Base-by-base conservation (phyloP, 2,329 filamentous ascomycete genomes). In the Xylaria sp. region DNA sequence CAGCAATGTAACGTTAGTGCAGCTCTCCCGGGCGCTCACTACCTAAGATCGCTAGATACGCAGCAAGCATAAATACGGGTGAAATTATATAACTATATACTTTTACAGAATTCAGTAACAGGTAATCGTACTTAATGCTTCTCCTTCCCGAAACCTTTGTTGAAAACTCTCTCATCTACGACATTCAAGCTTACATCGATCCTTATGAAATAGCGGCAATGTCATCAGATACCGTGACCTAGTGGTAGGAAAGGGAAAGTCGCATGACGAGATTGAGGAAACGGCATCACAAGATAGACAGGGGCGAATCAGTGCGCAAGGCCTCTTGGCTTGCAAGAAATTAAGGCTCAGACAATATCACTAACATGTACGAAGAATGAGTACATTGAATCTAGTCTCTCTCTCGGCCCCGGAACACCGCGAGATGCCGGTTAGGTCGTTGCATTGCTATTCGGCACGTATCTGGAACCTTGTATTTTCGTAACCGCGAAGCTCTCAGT, bases 381-480 rank as follows among this genome's bases (percentile, higher is more conserved):
- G 20, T 62, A 58, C 49, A 61, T 61, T 63, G 25, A 27, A 50
- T 56, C 55, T 61, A 60, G 51, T 56, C 58, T 58, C 44, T 63
- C 59, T 61, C 54, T 5, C 49, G 13, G 56, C 36, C 22, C 54
- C 49, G 33, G 57, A 57, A 39, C 44, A 51, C 50, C 54, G 38
- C 13, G 31, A 58, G 49, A 61, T 58, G 55, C 31, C 62, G 51
- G 54, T 31, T 50, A 22, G 55, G 27, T 44, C 49, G 47, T 61
- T n/a, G 25, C 60, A 57, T 47, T 65, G 44, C 45, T 62, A 67
- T 65, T 55, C 42, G 36, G 38, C 50, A 42, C 54, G 25, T 44
- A 54, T 63, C 49, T 54, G 27, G 58, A 69, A 63, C 50, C 38
- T 31, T 31, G 38, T 49, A 47, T 58, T 63, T 58, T 65, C 65